Conservation (phyloP, 257 asterid species). For the Plantago ovata region DNA sequence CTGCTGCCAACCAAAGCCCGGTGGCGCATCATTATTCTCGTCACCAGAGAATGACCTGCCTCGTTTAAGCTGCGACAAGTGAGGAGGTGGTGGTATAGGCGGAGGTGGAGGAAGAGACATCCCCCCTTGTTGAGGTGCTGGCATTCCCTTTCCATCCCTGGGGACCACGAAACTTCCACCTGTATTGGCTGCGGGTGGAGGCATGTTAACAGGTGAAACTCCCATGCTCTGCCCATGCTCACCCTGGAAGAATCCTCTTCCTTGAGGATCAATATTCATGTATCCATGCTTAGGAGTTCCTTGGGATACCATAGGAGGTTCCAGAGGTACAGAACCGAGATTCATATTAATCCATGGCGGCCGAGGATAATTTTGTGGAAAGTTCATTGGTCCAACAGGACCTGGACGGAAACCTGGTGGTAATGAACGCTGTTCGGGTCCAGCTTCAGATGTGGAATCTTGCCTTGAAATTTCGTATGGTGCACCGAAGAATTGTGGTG, state of each 20-base stretch:
- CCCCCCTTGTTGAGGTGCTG: slow-evolving; percentile 46
- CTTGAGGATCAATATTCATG: slow-evolving; percentile 39
- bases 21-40: slow-evolving; percentile 55
- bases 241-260: slow-evolving; percentile 41
- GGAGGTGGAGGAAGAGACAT: slow-evolving; percentile 3
- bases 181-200: slow-evolving; percentile 37
- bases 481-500: slow-evolving; percentile 60
- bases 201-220: slow-evolving; percentile 33
- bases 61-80: slow-evolving; percentile 35
- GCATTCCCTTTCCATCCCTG: slow-evolving; percentile 55
- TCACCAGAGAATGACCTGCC: slow-evolving; percentile 62
- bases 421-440: slow-evolving; percentile 60
- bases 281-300: slow-evolving; percentile 40
- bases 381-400: slow-evolving; percentile 54
- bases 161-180: slow-evolving; percentile 43
- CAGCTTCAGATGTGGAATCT: slow-evolving; percentile 53
- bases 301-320: slow-evolving; percentile 51
- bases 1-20: slow-evolving; percentile 66
- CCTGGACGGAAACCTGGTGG: slow-evolving; percentile 61
- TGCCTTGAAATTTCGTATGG: slow-evolving; percentile 62
- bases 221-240: slow-evolving; percentile 51
- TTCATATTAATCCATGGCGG: slow-evolving; percentile 63
- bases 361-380: slow-evolving; percentile 57
- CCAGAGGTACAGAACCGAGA: slow-evolving; percentile 49
- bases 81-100: slow-evolving; percentile 65